phyloP scores from a whole-genome alignment of 306 rosid genomes.

The Pyrus bretschneideri region DNA sequence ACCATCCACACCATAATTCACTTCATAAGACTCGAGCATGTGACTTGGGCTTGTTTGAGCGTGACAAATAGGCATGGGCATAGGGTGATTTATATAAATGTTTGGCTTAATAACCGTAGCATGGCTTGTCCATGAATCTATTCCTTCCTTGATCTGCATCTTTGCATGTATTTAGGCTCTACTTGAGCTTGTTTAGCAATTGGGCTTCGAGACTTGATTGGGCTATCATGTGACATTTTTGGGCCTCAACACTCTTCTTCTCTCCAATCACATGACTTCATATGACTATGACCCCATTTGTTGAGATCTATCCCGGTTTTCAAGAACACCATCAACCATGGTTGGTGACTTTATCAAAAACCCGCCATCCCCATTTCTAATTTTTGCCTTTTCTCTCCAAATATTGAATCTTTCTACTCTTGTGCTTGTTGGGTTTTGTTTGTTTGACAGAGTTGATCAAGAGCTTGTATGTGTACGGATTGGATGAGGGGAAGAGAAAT shows the following conservation, averaged over 20 bases:
- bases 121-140: no score
- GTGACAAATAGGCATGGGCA: no score
- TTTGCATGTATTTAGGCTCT: no score
- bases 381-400: background rate
- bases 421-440: background rate
- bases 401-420: background rate
- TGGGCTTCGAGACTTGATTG: no score
- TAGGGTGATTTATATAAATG: no score
- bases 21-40: no score
- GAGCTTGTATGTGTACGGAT: constrained; percentile 58
- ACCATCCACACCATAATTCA: no score
- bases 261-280: constrained; percentile 41
- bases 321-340: constrained; percentile 40
- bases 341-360: constrained; percentile 26
- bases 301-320: constrained; percentile 44
- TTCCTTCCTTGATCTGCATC: no score
- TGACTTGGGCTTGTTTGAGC: no score
- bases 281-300: constrained; percentile 12
- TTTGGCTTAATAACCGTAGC: no score
- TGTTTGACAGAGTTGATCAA: constrained; percentile 47
- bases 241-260: background rate
- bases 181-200: no score
- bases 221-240: no score
- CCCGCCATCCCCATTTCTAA: background rate
- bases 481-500: constrained; percentile 31